Evolutionary conservation across 2,329 filamentous ascomycete species (phyloP), one percentile per base, ranked within the genome.

Genomic region (Fusarium camptoceras): DNA sequence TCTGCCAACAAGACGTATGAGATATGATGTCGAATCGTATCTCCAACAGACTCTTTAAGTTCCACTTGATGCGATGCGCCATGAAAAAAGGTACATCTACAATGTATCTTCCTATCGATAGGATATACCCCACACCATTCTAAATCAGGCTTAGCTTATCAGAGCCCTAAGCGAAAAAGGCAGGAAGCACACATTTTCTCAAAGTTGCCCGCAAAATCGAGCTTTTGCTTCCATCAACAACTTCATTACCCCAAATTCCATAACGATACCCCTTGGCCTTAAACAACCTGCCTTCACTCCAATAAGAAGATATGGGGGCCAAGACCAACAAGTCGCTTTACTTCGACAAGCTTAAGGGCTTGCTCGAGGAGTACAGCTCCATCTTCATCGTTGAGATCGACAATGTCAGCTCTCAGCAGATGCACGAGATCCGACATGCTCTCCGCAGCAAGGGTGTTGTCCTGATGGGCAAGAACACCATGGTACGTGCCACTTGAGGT

Each of bases 381-480:
- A 92, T 98, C 88, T 98, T 99, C 93, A 94, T 99, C 84, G 94
- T 97, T 84, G 82, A 90, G 82, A 92, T 95, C 82, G 93, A 98
- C 94, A 99, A 98, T 99, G 96, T 99, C 91, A 94, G 92, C 85
- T 99, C 96, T 78, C 96, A 99, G 91, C 97, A 99, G 91, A 99
- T 99, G 97, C 96, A 99, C 93, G 96, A 99, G 91, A 98, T 99
- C 85, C 93, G 96, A 84, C 86, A 91, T 80, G 86, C 93, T 80
- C 92, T 99, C 83, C 94, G 96, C 83, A 92, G 91, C 72, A 86
- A 97, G 85, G 94, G 90, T 85, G 92, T 98, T 78, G 94, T 99
- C 78, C 89, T 99, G 86, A 98, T 98, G 96, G 96, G 95, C 83
- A 98, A 98, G 92, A 99, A 99, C 91, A 99, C 96, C 85, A 99